These are phyloP conservation scores for Fomitopsis palustris DNA, from an alignment of 1,284 basidiomycete genomes.

Conservation along the genomic window DNA sequence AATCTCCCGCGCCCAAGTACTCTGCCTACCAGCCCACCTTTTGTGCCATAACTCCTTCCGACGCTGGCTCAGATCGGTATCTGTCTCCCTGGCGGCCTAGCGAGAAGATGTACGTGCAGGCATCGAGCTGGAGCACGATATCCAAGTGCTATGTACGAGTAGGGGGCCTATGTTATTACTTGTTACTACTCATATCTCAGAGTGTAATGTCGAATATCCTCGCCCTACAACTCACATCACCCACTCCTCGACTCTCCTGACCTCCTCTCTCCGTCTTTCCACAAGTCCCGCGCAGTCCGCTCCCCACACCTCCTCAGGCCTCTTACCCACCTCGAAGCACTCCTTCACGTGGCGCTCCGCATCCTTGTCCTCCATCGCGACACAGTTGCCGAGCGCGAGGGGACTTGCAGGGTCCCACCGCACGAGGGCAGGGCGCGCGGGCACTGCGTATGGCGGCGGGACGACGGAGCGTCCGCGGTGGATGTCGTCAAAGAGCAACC, in stretches of 20 bases:
- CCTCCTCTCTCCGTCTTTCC: conserved; percentile 46
- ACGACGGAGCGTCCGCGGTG: conserved; percentile 77
- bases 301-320: conserved; percentile 64
- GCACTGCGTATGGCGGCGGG: conserved; percentile 71
- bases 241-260: conserved; percentile 47
- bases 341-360: conserved; percentile 64
- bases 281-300: conserved; percentile 55
- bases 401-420: conserved; percentile 74
- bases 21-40: too few species aligned
- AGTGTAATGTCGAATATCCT: too few species aligned
- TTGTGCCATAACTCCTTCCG: too few species aligned
- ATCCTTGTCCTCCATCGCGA: conserved; percentile 76
- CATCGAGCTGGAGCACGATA: too few species aligned
- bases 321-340: conserved; percentile 36
- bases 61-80: too few species aligned
- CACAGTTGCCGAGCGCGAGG: conserved; percentile 72
- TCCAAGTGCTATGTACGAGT: background rate
- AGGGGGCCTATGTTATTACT: too few species aligned
- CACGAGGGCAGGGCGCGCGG: conserved; percentile 68
- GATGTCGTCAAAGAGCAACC: conserved; percentile 84
- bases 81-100: too few species aligned
- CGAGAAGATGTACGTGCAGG: too few species aligned
- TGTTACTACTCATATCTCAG: too few species aligned
- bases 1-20: too few species aligned
- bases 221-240: conserved; percentile 15